phyloP scores from a whole-genome alignment of 345 rosid genomes.

The Citrus inodora region DNA sequence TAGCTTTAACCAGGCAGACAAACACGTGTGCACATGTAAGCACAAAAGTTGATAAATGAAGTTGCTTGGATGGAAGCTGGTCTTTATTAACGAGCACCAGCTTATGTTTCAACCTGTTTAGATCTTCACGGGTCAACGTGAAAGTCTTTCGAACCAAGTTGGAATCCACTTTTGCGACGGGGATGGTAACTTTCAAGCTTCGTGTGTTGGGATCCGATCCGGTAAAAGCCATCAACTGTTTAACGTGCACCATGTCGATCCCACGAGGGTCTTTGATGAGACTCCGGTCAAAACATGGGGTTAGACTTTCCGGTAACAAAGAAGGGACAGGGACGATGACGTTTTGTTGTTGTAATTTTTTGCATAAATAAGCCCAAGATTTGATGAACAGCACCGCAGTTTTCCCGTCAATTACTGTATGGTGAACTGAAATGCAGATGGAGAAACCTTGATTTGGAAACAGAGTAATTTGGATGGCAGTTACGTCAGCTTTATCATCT shows the following conservation, averaged over 20 bases:
- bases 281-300: constrained; percentile 25
- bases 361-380: constrained; percentile 37
- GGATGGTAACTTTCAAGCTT: constrained; percentile 8
- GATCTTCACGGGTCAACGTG: constrained; percentile 20
- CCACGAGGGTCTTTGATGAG: constrained; percentile 22
- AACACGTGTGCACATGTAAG: constrained; percentile 26
- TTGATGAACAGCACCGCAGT: constrained; percentile 31
- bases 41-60: constrained; percentile 31
- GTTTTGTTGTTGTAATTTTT: neutral
- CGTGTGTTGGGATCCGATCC: constrained; percentile 1
- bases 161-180: neutral
- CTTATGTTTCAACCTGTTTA: constrained; percentile 25
- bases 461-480: constrained; percentile 28
- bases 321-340: too few species aligned
- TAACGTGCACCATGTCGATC: constrained; percentile 12
- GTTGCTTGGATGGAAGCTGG: neutral
- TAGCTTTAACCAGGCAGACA: constrained; percentile 31
- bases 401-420: constrained; percentile 36
- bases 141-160: constrained; percentile 25
- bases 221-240: neutral
- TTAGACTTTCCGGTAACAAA: constrained; percentile 19
- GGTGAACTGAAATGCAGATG: constrained; percentile 36
- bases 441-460: constrained; percentile 34
- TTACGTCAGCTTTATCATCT: constrained; percentile 3
- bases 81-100: neutral